Conservation (phyloP, 345 rosid genomes). For the Syzygium aromaticum region DNA sequence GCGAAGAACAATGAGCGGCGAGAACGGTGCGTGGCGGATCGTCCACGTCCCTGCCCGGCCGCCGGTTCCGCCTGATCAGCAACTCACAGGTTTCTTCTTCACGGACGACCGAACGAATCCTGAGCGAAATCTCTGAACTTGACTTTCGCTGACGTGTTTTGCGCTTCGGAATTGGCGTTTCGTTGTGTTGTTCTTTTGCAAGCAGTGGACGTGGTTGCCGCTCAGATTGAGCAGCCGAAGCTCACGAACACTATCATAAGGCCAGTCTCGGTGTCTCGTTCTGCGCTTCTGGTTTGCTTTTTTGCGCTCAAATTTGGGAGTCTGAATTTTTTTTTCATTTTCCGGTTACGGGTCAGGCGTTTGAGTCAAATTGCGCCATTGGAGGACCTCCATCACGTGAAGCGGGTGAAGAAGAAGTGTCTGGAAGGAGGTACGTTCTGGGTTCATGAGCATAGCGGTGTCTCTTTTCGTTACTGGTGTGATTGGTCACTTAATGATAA, state of each 20-base stretch:
- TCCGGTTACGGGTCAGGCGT: constrained; percentile 19
- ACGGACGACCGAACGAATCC: background rate
- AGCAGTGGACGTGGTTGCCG: constrained; percentile 55
- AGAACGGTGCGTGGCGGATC: constrained; percentile 21
- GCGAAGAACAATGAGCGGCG: background rate
- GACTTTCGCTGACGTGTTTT: background rate
- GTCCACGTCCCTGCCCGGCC: constrained; percentile 53
- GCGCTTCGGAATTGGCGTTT: background rate
- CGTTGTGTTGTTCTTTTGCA: background rate
- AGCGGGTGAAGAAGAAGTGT: too few species aligned
- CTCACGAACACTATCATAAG: constrained; percentile 52
- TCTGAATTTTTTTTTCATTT: background rate
- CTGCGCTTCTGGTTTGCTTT: background rate
- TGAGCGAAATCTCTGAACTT: background rate
- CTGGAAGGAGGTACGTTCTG: constrained; percentile 31
- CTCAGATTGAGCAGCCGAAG: constrained; percentile 12
- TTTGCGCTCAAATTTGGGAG: background rate
- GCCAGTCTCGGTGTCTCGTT: constrained; percentile 9
- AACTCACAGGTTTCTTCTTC: constrained; percentile 39
- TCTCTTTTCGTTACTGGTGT: background rate
- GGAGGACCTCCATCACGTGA: too few species aligned
- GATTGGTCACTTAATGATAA: background rate
- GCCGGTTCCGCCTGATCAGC: constrained; percentile 32
- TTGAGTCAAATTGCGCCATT: too few species aligned
- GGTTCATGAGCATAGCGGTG: background rate